Evolutionary conservation across 768 basidiomycete species (phyloP).

Genomic region (Tulasnella sp.): DNA sequence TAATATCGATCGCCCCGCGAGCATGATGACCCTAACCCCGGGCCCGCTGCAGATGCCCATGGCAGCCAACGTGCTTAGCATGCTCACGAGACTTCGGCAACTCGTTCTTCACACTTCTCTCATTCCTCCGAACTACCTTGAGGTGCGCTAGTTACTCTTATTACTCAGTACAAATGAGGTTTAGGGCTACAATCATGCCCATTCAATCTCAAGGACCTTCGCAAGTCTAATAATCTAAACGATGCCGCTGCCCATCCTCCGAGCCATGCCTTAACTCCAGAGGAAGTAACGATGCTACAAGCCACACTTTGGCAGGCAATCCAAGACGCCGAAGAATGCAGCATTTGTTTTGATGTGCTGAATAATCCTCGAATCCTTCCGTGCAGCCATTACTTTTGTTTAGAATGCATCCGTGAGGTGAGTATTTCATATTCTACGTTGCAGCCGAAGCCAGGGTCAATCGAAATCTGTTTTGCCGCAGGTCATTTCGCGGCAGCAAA

Average conservation of each 20-base stretch:
- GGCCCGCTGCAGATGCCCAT: constrained; percentile 40
- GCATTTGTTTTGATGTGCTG: constrained; percentile 24
- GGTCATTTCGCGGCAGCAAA: constrained; percentile 55
- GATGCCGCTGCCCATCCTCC: neutral
- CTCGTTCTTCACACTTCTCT: constrained; percentile 68
- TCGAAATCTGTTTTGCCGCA: constrained; percentile 31
- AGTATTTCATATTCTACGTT: neutral
- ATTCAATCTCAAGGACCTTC: neutral
- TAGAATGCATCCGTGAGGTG: constrained; percentile 34
- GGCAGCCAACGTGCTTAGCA: constrained; percentile 46
- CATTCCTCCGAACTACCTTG: constrained; percentile 57
- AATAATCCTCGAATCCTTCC: constrained; percentile 59
- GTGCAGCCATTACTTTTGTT: constrained; percentile 64
- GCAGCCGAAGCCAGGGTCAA: neutral
- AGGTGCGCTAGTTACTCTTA: constrained; percentile 29
- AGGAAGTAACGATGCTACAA: constrained; percentile 47
- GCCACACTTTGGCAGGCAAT: constrained; percentile 48
- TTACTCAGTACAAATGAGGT: neutral
- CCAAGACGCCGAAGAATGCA: constrained; percentile 77
- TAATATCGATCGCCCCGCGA: neutral
- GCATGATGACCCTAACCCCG: constrained; percentile 3
- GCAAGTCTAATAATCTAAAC: neutral
- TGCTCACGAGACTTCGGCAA: constrained; percentile 82
- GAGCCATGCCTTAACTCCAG: constrained; percentile 35
- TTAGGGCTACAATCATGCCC: neutral